Evolutionary conservation across 2,329 filamentous ascomycete species (phyloP), one percentile per base, ranked within the genome.

Genomic region (Sclerotinia spermophila): DNA sequence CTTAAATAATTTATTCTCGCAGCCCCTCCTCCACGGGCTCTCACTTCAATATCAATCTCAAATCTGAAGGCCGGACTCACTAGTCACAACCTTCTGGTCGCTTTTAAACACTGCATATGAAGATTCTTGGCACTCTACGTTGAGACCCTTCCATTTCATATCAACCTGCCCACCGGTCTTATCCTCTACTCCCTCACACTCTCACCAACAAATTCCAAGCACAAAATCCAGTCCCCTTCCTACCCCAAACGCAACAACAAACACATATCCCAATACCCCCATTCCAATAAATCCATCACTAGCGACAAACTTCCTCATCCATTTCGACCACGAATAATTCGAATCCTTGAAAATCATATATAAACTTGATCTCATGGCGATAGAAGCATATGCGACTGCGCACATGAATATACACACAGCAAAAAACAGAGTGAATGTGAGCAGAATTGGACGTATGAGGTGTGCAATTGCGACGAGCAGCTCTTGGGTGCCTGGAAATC

Each of bases 181-280:
- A 40, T 30, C n/a, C 30, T 27, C 24, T 19, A 11, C 30, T 17
- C n/a, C 42, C 42, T 38, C 19, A 24, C 19, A 21, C 17, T 27
- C 21, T 67, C 27, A 68, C 67, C 67, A 68, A 30, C 42, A 68
- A n/a, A 45, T n/a, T 5, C 44, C 55, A 24, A 68, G 55, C 30
- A 68, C 67, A 24, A 44, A 21, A 61, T 68, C 56, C 27, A 68
- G 27, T 30, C 42, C 67, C 33, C 24, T 48, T 4, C 67, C 67
- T 15, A 68, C 56, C 42, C 27, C 55, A 5, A 68, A 40, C 6
- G 67, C 67, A 27, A 68, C 67, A 17, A 61, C 21, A 35, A 61
- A 13, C 15, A 60, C 40, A 38, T 61, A 68, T 6, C 67, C 55
- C 55, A 68, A 19, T 11, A 60, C 33, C 33, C 67, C 56, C 3